These are phyloP conservation scores for Cantharellus anzutake DNA, from an alignment of 768 basidiomycete genomes.

Conservation along the genomic window DNA sequence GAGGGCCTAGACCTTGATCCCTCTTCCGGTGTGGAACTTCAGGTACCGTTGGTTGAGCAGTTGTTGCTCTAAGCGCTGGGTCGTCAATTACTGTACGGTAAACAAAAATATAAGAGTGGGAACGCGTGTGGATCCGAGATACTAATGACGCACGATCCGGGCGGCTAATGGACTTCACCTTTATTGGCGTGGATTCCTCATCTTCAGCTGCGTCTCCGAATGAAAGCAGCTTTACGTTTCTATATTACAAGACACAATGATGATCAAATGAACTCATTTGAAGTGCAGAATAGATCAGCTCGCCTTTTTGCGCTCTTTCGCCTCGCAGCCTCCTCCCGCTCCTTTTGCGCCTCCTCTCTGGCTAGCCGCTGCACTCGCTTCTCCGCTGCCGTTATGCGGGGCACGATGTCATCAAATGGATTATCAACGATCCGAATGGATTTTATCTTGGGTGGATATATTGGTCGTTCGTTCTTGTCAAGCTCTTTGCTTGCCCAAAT, in stretches of 20 bases:
- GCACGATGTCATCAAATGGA: too few species aligned
- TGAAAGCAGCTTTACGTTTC: slow-evolving; percentile 77
- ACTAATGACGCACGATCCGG: slow-evolving; percentile 49
- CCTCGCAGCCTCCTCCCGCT: slow-evolving; percentile 56
- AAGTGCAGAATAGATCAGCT: slow-evolving; percentile 12
- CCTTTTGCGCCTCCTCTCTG: slow-evolving; percentile 49
- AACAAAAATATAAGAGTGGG: background rate
- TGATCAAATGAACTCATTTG: background rate
- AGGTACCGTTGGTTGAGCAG: background rate
- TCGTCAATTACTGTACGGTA: slow-evolving; percentile 19
- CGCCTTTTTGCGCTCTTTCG: slow-evolving; percentile 79
- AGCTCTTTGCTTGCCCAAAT: too few species aligned
- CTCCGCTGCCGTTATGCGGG: slow-evolving; percentile 30
- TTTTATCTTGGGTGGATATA: too few species aligned
- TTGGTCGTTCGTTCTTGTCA: too few species aligned
- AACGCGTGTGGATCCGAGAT: background rate
- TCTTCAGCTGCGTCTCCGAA: slow-evolving; percentile 66
- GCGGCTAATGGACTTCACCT: slow-evolving; percentile 68
- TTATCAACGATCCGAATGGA: too few species aligned
- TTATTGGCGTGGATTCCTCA: slow-evolving; percentile 31
- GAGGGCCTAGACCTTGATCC: slow-evolving; percentile 5
- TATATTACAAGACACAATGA: slow-evolving; percentile 15
- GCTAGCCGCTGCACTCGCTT: slow-evolving; percentile 70
- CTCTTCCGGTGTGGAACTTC: background rate
- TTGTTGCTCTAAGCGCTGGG: slow-evolving; percentile 12